phyloP scores from a whole-genome alignment of 768 basidiomycete genomes.

The Kwoniella botswanensis region DNA sequence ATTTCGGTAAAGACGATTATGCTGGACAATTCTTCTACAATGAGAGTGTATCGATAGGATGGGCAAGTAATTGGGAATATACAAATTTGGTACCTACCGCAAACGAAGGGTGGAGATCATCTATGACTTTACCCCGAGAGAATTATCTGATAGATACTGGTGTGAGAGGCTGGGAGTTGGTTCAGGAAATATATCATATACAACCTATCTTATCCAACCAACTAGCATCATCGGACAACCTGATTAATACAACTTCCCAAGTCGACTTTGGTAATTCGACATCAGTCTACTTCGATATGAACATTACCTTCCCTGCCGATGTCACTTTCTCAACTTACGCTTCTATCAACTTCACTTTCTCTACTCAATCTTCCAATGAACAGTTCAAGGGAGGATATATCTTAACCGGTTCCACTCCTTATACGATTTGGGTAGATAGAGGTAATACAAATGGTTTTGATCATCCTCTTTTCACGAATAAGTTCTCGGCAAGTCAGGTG shows the following conservation, averaged over 20 bases:
- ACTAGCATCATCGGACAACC: constrained; percentile 12
- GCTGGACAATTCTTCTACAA: constrained; percentile 46
- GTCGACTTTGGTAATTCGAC: constrained; percentile 19
- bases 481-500: constrained; percentile 43
- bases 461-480: constrained; percentile 37
- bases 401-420: constrained; percentile 28
- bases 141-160: constrained; percentile 33
- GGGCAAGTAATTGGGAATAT: constrained; percentile 52
- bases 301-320: constrained; percentile 33
- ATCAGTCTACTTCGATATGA: constrained; percentile 36
- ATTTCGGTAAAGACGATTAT: constrained; percentile 53
- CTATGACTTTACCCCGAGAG: constrained; percentile 42
- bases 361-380: constrained; percentile 28
- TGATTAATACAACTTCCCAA: constrained; percentile 29
- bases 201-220: constrained; percentile 16
- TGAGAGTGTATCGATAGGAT: constrained; percentile 38
- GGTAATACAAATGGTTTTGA: constrained; percentile 45
- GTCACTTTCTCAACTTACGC: constrained; percentile 15
- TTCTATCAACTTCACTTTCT: constrained; percentile 35
- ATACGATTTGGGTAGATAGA: constrained; percentile 29
- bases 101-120: constrained; percentile 43
- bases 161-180: constrained; percentile 30
- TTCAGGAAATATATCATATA: constrained; percentile 37
- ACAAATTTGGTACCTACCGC: constrained; percentile 43
- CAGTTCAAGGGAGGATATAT: constrained; percentile 32